Percentiles rank a stretch among this genome's conserved stretches.
Conservation (phyloP, 805 yeast genomes). For the Lipomyces anomalus region DNA sequence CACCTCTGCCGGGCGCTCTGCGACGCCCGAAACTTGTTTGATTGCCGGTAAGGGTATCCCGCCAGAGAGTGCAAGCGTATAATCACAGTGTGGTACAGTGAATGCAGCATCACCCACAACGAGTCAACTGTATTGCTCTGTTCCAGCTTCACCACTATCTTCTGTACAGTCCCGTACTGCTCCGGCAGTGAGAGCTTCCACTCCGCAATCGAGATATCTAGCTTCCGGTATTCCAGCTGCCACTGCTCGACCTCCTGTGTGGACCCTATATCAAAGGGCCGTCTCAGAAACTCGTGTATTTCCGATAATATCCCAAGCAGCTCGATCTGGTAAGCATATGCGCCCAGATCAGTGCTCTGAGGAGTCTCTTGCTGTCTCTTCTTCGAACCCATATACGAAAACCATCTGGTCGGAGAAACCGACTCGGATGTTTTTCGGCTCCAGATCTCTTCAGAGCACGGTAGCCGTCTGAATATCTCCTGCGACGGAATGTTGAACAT, state of each 20-base stretch:
- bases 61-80: slow-evolving; percentile 28
- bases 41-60: slow-evolving; percentile 26
- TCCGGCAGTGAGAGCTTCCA: slow-evolving; percentile 24
- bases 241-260: slow-evolving; percentile 25
- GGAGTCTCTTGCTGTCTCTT: too few relatives aligned
- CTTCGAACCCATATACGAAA: too few relatives aligned
- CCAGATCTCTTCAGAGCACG: slow-evolving; percentile 23
- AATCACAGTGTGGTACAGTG: slow-evolving; percentile 26
- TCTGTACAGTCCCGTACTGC: slow-evolving; percentile 5
- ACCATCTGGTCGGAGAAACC: too few relatives aligned
- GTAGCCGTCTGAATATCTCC: slow-evolving; percentile 25
- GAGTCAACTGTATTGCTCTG: slow-evolving; percentile 11
- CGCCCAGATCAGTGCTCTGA: too few relatives aligned
- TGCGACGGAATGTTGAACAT: slow-evolving; percentile 24
- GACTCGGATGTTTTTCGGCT: too few relatives aligned
- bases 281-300: slow-evolving; percentile 27
- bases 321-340: slow-evolving; percentile 24
- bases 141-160: slow-evolving; percentile 6
- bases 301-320: slow-evolving; percentile 24
- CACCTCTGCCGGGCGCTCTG: slow-evolving; percentile 25
- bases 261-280: slow-evolving; percentile 26
- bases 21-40: slow-evolving; percentile 24
- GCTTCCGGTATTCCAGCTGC: slow-evolving; percentile 26
- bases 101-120: slow-evolving; percentile 21
- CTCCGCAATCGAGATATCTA: slow-evolving; percentile 23